Evolutionary conservation across 805 yeast genomes (phyloP), one percentile per base, ranked within the genome.

Genomic region (Saturnispora sekii): DNA sequence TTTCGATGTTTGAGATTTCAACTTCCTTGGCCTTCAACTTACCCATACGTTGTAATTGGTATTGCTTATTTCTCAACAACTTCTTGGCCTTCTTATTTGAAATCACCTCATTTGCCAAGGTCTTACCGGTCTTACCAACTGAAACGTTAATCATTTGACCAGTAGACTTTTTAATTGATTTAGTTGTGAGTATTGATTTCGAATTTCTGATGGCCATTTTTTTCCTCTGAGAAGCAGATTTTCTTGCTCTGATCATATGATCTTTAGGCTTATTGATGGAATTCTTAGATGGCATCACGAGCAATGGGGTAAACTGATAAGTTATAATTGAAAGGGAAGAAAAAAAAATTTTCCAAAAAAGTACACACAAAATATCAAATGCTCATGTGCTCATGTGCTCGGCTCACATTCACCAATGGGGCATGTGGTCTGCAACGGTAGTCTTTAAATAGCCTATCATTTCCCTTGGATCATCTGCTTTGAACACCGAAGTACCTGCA

Each of bases 401-500:
- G 26, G 26, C 26, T 5, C 26, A 21, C 26, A 5, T 5, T 21
- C 26, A 21, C 26, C 26, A 21, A 21, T 21, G 26, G 26, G 26
- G 26, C 26, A 21, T 21, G 8, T 21, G 26, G 8, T 21, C 7
- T 21, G 26, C 26, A 6, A 89, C 96, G 30, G 77, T 71, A 26
- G 61, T 67, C 56, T 87, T 79, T 68, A 89, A 70, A 54, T 73
- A 72, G 41, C 67, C 67, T 53, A 93, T 89, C 53, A 87, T 83
- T 52, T 77, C 83, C 10, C 67, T 68, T 16, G 97, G 96, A 52
- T 82, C 81, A 10, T 73, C 69, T 7, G 97, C 95, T 48, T 80
- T 79, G 69, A 89, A 93, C 12, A 90, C 94, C 41, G 95, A 76
- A 12, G 97, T 90, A 38, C 98, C 98, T 3, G 98, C 97, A 40